Percentiles rank a stretch among this genome's conserved stretches.
Evolutionary conservation across 2,329 filamentous ascomycete species (phyloP).

Genomic region (Septoria linicola): DNA sequence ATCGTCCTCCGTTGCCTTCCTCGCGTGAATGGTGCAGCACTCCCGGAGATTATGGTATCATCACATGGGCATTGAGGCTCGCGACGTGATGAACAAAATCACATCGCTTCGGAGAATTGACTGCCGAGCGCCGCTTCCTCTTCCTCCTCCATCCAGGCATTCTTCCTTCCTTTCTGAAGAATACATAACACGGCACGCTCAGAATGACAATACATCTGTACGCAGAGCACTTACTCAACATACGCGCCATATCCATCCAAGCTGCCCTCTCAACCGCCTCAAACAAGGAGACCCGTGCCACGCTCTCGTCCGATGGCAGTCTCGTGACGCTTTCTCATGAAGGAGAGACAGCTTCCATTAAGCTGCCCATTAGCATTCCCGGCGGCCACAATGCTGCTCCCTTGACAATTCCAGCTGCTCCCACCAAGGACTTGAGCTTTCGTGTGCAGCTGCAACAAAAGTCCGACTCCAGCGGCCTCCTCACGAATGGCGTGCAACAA

Average conservation of each 20-base stretch:
- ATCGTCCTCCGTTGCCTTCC: slow-evolving; percentile 6
- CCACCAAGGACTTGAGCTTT: slow-evolving; percentile 53
- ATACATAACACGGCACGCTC: not conserved
- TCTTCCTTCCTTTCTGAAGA: too few species aligned
- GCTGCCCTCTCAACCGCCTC: slow-evolving; percentile 50
- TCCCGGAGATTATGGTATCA: too few species aligned
- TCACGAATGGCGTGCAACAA: slow-evolving; percentile 19
- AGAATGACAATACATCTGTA: slow-evolving; percentile 49
- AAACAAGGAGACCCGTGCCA: slow-evolving; percentile 45
- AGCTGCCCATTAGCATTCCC: slow-evolving; percentile 49
- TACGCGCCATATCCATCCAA: slow-evolving; percentile 59
- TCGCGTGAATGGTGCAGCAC: too few species aligned
- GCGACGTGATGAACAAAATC: too few species aligned
- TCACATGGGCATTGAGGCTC: too few species aligned
- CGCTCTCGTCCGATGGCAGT: slow-evolving; percentile 46
- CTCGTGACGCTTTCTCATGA: slow-evolving; percentile 49
- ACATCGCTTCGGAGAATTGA: too few species aligned
- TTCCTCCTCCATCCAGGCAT: too few species aligned
- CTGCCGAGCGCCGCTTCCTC: too few species aligned
- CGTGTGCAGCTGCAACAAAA: slow-evolving; percentile 53
- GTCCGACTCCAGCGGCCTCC: slow-evolving; percentile 12
- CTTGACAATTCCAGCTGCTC: slow-evolving; percentile 51
- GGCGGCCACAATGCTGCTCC: slow-evolving; percentile 42
- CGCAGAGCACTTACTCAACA: slow-evolving; percentile 60
- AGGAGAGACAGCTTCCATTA: slow-evolving; percentile 45